Evolutionary conservation across 805 yeast genomes (phyloP).

Genomic region (Grigorovia transvaalensis): DNA sequence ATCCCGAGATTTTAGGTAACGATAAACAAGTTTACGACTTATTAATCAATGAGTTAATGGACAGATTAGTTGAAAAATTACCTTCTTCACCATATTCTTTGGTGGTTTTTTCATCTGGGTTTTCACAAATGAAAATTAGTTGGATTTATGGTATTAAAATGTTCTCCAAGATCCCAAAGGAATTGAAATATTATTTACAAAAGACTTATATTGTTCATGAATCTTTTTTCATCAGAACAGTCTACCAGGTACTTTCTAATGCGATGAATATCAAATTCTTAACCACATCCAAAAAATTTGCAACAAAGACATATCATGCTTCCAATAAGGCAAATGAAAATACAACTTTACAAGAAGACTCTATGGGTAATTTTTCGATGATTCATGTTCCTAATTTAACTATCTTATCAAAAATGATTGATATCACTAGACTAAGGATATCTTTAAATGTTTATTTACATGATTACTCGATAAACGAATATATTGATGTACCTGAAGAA

Average conservation of each 20-base stretch:
- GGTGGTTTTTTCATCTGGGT: constrained; percentile 75
- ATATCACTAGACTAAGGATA: constrained; percentile 66
- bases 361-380: constrained; percentile 9
- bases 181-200: constrained; percentile 41
- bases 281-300: constrained; percentile 1
- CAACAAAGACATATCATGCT: neutral
- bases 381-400: constrained; percentile 40
- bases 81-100: constrained; percentile 59
- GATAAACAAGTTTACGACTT: constrained; percentile 31
- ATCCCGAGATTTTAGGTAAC: constrained; percentile 34
- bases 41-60: constrained; percentile 42
- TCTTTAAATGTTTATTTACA: constrained; percentile 65
- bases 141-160: constrained; percentile 68
- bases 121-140: constrained; percentile 37
- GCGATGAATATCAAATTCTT: constrained; percentile 43
- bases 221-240: constrained; percentile 75
- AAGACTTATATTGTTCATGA: constrained; percentile 80
- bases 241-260: constrained; percentile 60
- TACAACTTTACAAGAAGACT: constrained; percentile 8
- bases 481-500: constrained; percentile 37
- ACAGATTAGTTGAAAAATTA: constrained; percentile 42
- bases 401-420: constrained; percentile 51
- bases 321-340: neutral
- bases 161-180: constrained; percentile 47
- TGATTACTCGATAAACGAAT: constrained; percentile 44